A percentile compares a stretch with the other conserved stretches of the same genome.
Evolutionary conservation across 192 early-diverging fungal species (phyloP).

Genomic region (Phlyctochytrium planicorne): DNA sequence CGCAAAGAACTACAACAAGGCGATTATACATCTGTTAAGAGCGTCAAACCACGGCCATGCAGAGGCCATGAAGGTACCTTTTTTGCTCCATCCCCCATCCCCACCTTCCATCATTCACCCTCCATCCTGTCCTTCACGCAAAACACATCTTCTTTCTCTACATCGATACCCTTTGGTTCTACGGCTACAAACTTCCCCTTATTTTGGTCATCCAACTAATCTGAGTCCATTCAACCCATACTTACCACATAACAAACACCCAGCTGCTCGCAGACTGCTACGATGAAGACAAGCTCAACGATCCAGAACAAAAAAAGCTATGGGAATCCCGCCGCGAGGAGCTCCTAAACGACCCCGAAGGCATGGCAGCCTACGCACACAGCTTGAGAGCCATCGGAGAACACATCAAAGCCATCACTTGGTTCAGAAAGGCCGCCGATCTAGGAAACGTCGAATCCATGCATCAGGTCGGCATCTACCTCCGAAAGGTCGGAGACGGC

Average conservation of each 20-base stretch:
- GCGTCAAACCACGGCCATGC: neutral
- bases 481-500: conserved; percentile 16
- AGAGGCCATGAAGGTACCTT: neutral
- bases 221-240: too few species aligned
- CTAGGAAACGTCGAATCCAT: conserved; percentile 12
- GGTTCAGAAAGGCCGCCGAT: conserved; percentile 20
- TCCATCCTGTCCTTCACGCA: too few species aligned
- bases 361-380: neutral
- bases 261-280: neutral
- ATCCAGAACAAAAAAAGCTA: neutral
- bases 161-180: too few species aligned
- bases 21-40: neutral
- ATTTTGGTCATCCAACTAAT: too few species aligned
- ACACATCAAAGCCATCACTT: neutral
- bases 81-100: neutral
- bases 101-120: neutral
- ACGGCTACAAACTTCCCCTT: too few species aligned
- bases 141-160: too few species aligned
- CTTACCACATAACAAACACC: too few species aligned
- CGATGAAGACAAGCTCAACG: neutral
- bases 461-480: conserved; percentile 25
- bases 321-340: neutral
- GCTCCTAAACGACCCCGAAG: neutral
- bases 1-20: neutral
- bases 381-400: neutral